Conservation (phyloP, 805 yeast genomes). For the Pichia pseudocactophila region DNA sequence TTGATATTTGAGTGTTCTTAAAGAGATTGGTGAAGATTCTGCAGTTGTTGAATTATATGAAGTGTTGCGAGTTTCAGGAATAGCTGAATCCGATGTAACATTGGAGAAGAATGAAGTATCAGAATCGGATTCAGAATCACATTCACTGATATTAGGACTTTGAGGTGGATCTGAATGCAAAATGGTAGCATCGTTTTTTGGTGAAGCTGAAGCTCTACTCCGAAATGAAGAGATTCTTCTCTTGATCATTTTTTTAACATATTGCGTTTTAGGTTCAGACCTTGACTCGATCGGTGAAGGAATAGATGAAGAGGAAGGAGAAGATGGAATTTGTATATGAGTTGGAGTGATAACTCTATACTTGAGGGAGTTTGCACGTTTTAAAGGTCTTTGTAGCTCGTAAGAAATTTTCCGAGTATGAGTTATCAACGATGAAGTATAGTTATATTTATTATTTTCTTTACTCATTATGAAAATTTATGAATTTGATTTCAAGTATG, state of each 20-base stretch:
- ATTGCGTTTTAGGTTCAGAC: slow-evolving; percentile 10
- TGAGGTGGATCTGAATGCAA: slow-evolving; percentile 1
- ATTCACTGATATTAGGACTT: slow-evolving; percentile 1
- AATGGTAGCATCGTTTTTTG: not conserved
- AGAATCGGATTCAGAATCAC: slow-evolving; percentile 4
- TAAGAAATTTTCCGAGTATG: slow-evolving; percentile 11
- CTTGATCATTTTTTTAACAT: slow-evolving; percentile 2
- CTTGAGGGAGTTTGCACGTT: slow-evolving; percentile 23
- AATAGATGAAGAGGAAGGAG: not conserved
- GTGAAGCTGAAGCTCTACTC: slow-evolving; percentile 1
- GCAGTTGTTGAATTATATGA: slow-evolving; percentile 3
- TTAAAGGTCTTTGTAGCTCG: slow-evolving; percentile 20
- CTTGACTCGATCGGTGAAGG: not conserved
- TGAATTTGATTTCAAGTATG: not conserved
- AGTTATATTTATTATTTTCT: not conserved
- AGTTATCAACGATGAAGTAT: slow-evolving; percentile 5
- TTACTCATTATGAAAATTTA: no score
- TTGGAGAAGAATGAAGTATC: slow-evolving; percentile 6
- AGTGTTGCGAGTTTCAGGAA: slow-evolving; percentile 1
- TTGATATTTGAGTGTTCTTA: not conserved
- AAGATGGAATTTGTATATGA: slow-evolving; percentile 4
- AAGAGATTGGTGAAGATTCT: slow-evolving; percentile 5
- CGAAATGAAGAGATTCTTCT: slow-evolving; percentile 3
- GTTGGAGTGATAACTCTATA: slow-evolving; percentile 18
- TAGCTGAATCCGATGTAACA: not conserved